Evolutionary conservation across 23 red algal genomes (phyloP), one percentile per base, ranked within the genome.

Genomic region (Gracilaria caudata): DNA sequence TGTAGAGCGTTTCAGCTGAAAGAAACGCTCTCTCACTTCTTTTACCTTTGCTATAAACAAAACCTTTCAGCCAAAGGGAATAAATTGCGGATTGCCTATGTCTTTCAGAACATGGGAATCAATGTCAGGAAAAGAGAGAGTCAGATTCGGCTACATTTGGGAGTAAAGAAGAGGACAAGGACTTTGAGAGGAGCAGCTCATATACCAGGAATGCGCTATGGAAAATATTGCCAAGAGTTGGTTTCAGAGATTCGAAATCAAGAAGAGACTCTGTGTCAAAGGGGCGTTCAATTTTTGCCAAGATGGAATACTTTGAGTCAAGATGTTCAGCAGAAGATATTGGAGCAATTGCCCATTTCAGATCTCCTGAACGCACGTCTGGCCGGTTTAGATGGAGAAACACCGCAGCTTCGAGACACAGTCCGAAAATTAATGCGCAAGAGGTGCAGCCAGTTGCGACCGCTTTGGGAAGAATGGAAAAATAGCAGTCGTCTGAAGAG

Each of bases 401-500:
- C 70, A 21, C 40, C 39, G 21, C 37, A 75, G n/a, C 43, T 75
- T 75, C 70, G 43, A 47, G 1, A 47, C 9, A 5, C 39, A 9
- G 28, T 14, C 40, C 70, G 13, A 24, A 3, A 46, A 4, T 30
- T 75, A 19, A 75, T 75, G 70, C 70, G 70, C 13, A 75, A 26
- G n/a, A 75, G 70, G 32, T 75, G 70, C 47, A 29, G 4, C 0
- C 39, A 75, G 25, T 9, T 75, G 38, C 40, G 49, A 29, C 70
- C 70, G 20, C 25, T 75, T 19, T 75, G 70, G 70, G 35, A 75
- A 4, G 39, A 75, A 49, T 75, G 70, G 70, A 43, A 49, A n/a
- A 28, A 45, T 14, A 75, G 5, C 70, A 75, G 70, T 75, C 70
- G 70, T 26, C 29, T 75, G 20, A 75, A 75, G 70, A 75, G 40